Percentiles rank a stretch among this genome's conserved stretches.
phyloP scores from a whole-genome alignment of 179 eudicot genomes.

The Silene noctiflora region DNA sequence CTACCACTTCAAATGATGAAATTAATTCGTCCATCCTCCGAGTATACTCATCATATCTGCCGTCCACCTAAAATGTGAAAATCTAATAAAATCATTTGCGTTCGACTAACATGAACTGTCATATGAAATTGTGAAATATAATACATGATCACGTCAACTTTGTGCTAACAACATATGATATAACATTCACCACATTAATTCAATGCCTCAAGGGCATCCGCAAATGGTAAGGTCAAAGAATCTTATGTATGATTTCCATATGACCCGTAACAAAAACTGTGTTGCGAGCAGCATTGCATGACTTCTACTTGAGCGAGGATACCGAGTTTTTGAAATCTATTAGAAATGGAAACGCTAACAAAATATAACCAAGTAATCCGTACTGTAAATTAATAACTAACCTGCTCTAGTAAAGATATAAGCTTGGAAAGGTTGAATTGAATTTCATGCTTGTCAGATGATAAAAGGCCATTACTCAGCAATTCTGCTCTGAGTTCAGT shows the following conservation, averaged over 20 bases:
- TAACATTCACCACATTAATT: too few relatives aligned
- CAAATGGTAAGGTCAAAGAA: too few relatives aligned
- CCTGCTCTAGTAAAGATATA: constrained; percentile 77
- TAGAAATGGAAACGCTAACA: too few relatives aligned
- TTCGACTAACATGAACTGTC: background rate
- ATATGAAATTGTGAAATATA: background rate
- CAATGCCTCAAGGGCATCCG: too few relatives aligned
- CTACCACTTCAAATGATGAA: constrained; percentile 45
- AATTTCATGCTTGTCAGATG: constrained; percentile 51
- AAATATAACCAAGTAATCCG: too few relatives aligned
- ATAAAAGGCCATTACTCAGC: constrained; percentile 33
- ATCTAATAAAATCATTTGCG: background rate
- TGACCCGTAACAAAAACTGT: too few relatives aligned
- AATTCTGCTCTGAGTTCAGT: constrained; percentile 59
- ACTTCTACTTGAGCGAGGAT: too few relatives aligned
- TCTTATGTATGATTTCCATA: too few relatives aligned
- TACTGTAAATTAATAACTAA: constrained; percentile 18
- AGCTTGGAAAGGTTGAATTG: constrained; percentile 66
- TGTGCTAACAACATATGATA: too few relatives aligned
- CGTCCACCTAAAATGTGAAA: constrained; percentile 42
- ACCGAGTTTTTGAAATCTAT: too few relatives aligned
- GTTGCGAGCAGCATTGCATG: too few relatives aligned
- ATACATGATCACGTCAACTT: too few relatives aligned
- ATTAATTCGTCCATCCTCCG: constrained; percentile 50
- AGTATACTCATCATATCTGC: constrained; percentile 51